phyloP scores from a whole-genome alignment of 345 rosid genomes.

The Bruguiera gymnorhiza region DNA sequence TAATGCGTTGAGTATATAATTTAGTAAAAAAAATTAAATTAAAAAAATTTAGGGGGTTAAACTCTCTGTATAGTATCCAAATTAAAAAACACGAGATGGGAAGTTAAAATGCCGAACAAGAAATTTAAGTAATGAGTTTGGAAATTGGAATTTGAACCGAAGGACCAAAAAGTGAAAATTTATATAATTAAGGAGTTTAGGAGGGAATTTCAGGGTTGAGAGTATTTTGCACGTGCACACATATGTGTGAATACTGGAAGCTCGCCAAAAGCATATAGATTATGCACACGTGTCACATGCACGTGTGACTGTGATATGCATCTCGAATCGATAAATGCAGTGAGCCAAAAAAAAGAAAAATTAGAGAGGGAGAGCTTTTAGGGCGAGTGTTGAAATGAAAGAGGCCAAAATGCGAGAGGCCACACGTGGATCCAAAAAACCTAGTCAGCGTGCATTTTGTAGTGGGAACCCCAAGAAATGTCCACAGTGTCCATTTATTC shows the following conservation, averaged over 20 bases:
- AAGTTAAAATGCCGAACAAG: too few relatives aligned
- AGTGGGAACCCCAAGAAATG: conserved; percentile 12
- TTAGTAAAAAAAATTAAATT: too few relatives aligned
- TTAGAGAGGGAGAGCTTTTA: too few relatives aligned
- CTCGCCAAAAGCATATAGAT: conserved; percentile 34
- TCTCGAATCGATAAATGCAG: neutral
- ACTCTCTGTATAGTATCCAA: too few relatives aligned
- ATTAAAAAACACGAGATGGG: too few relatives aligned
- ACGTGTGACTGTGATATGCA: conserved; percentile 24
- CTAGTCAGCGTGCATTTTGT: conserved; percentile 39
- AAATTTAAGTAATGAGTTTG: too few relatives aligned
- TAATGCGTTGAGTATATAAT: too few relatives aligned
- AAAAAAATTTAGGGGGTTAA: too few relatives aligned
- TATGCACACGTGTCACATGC: conserved; percentile 77
- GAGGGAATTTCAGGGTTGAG: conserved; percentile 42
- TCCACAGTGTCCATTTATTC: conserved; percentile 8
- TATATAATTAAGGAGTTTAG: neutral
- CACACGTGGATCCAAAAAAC: conserved; percentile 58
- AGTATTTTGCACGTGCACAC: conserved; percentile 84
- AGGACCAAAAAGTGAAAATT: conserved; percentile 1
- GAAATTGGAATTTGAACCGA: conserved; percentile 25
- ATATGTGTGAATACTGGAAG: conserved; percentile 68
- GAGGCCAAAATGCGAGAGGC: conserved; percentile 24
- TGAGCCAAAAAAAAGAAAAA: neutral
- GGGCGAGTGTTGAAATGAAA: conserved; percentile 13